Base-by-base conservation (phyloP, 208 protist genomes). In the Naegleria lovaniensis region DNA sequence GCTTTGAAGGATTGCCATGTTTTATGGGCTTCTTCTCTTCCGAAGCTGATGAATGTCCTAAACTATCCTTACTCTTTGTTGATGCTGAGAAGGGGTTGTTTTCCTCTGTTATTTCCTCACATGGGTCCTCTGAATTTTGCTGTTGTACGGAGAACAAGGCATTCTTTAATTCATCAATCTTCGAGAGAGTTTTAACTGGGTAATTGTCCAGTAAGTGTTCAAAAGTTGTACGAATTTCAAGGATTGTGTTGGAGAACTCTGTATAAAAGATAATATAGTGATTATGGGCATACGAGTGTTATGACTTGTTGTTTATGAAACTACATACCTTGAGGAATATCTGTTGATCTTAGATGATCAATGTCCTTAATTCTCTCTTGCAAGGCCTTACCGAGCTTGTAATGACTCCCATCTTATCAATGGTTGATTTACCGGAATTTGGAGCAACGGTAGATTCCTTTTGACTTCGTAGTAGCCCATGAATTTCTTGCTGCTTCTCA, bases 81-180 rank as follows among this genome's bases (percentile, higher is more conserved):
- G 13, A 36, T 36, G 19, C 29, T 15, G n/a, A 29, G n/a, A 79
- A 29, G 2, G 55, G 55, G 22, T 67, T 67, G 22, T 79, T 36
- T 79, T 36, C 67, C 29, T 36, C 29, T 79, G 67, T 79, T 36
- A 36, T 79, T 29, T 79, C 67, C 19, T 79, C 13, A 13, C n/a
- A 13, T 4, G n/a, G 9, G 1, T 19, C n/a, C n/a, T 2, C 25
- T 36, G 16, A 25, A 79, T 25, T 79, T 0, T 11, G n/a, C 9
- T 79, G 29, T 36, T 79, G 19, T 19, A 67, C 55, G 1, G 55
- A 15, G 22, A 67, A 67, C 22, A 67, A 29, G 13, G 67, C 67
- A 36, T 25, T 29, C n/a, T 79, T 79, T 79, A 79, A 79, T 79
- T 79, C 67, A 36, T 79, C 67, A 79, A 79, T 79, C n/a, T 79